Conservation (phyloP, 495 filamentous ascomycete genomes). For the Trichoderma parareesei region DNA sequence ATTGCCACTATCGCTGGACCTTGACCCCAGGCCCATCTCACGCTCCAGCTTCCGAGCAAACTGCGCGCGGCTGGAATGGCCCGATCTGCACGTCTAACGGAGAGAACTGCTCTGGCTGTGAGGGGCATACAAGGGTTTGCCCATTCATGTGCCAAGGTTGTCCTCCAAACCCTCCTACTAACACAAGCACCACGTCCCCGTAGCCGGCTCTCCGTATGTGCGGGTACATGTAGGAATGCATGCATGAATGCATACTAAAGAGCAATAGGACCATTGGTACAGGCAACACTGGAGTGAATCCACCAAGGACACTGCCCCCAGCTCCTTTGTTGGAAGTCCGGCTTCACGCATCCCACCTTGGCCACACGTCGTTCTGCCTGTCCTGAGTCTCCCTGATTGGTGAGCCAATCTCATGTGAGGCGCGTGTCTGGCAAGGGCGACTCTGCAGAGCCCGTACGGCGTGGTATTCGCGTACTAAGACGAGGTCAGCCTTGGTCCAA, state of each 20-base stretch:
- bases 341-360: too few relatives aligned
- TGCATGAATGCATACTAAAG: background rate
- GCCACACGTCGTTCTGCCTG: too few relatives aligned
- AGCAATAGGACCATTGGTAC: background rate
- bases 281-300: background rate
- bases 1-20: background rate
- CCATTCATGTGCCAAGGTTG: too few relatives aligned
- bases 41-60: constrained; percentile 6
- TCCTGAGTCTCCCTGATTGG: background rate
- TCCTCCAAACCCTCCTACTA: background rate
- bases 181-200: background rate
- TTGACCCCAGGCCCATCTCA: background rate
- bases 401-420: background rate
- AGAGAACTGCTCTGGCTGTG: background rate
- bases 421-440: too few relatives aligned
- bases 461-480: too few relatives aligned
- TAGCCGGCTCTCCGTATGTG: background rate
- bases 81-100: constrained; percentile 5
- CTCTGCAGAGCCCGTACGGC: too few relatives aligned
- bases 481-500: too few relatives aligned
- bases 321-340: too few relatives aligned
- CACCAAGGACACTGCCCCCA: background rate
- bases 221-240: background rate
- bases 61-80: background rate
- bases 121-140: background rate